These are phyloP conservation scores for Spinellus fusiger DNA, from an alignment of 192 early-diverging fungal species.

Conservation along the genomic window DNA sequence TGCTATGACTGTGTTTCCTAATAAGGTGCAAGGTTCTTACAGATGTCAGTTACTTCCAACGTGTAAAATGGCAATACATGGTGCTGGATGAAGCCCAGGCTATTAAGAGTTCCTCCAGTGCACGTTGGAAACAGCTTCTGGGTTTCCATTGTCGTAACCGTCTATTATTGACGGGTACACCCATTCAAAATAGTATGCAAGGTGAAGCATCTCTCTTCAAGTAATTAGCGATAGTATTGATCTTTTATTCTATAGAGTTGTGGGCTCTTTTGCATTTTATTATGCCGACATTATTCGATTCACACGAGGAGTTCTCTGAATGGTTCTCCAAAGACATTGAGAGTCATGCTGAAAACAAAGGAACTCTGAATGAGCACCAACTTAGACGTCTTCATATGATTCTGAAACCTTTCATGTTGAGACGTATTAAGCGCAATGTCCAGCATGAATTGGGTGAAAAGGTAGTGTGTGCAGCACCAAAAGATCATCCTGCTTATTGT, in stretches of 20 bases:
- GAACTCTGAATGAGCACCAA: constrained; percentile 77
- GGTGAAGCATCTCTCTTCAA: constrained; percentile 9
- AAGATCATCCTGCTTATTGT: neutral
- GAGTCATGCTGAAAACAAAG: constrained; percentile 79
- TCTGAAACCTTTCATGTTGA: constrained; percentile 92
- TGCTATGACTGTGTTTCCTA: too few relatives aligned
- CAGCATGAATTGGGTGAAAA: constrained; percentile 89
- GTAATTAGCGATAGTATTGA: neutral
- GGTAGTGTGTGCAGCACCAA: constrained; percentile 13
- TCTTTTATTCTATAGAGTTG: constrained; percentile 49
- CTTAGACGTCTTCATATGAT: constrained; percentile 84
- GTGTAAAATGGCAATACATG: constrained; percentile 95
- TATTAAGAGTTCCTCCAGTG: constrained; percentile 83
- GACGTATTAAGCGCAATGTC: constrained; percentile 85
- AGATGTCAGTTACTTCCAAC: constrained; percentile 76
- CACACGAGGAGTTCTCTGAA: constrained; percentile 89
- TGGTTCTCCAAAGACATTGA: constrained; percentile 95
- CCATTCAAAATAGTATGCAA: constrained; percentile 92
- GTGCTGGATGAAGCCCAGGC: constrained; percentile 92
- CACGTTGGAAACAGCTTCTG: constrained; percentile 84
- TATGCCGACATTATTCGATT: constrained; percentile 92
- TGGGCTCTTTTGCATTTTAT: constrained; percentile 94
- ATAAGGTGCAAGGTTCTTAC: constrained; percentile 41
- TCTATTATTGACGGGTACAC: constrained; percentile 83
- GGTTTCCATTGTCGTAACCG: constrained; percentile 83